Base-by-base conservation (phyloP, 2,329 filamentous ascomycete species). In the Claviceps sp. region DNA sequence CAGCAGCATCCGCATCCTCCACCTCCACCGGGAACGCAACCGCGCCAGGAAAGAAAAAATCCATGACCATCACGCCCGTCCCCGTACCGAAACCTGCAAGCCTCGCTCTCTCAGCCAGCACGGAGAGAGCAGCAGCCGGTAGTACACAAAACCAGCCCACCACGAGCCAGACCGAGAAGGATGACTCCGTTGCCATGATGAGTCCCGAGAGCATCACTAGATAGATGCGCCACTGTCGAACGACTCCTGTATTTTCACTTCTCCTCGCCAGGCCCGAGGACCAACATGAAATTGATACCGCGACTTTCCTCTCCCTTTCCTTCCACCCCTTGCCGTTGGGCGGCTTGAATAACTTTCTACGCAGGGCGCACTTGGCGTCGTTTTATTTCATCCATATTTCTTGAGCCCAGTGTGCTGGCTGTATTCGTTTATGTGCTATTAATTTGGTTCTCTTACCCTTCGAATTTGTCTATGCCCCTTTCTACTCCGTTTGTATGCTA, bases 191-290 rank as follows among this genome's bases (percentile, higher is more conserved):
- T 36, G 84, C 84, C 20, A 89, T 91, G 81, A 89, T 91, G 75
- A 93, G 87, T 63, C 88, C 88, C 4, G 83, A 91, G 69, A 89
- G 87, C 65, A 81, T 88, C 58, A 76, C 77, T 52, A 66, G 71
- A 62, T 70, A 30, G 45, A 49, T n/a, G 20, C 30, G 30, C 30
- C 11, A 34, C 9, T 11, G 9, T 34, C 30, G 30, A 11, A 34
- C 9, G 30, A 34, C 30, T 34, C 30, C 30, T 34, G 9, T 34
- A 11, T 11, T 11, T 11, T 34, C 30, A 34, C 30, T 11, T 11
- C 20, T 26, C 18, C 6, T 36, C 13, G 13, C 20, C 24, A 2
- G 6, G 11, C 41, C 13, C 22, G 20, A 20, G 24, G 24, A 43
- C 5, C 13, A 43, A 44, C 38, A 20, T 9, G 18, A 41, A 11